Percentiles rank a stretch among this genome's conserved stretches.
Conservation (phyloP, 306 rosid species). For the Trifolium dubium region DNA sequence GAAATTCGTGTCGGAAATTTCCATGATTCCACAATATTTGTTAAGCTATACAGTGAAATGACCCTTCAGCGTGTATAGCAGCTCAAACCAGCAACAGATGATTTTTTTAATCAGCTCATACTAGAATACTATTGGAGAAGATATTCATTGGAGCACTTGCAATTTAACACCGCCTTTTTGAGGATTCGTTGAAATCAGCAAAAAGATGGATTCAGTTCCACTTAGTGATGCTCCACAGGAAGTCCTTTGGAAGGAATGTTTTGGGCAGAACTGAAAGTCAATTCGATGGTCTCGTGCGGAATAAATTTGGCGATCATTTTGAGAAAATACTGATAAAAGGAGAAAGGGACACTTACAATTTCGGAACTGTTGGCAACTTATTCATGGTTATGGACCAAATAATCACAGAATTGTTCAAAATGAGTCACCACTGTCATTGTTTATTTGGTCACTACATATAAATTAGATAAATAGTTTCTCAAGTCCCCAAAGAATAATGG, state of each 20-base stretch:
- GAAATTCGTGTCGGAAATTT: constrained; percentile 26
- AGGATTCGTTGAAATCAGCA: constrained; percentile 30
- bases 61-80: constrained; percentile 29
- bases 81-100: constrained; percentile 33
- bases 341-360: neutral
- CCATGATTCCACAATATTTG: constrained; percentile 23
- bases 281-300: constrained; percentile 17
- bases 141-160: constrained; percentile 17
- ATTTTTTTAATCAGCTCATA: constrained; percentile 19
- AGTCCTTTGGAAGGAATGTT: constrained; percentile 19
- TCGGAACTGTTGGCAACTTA: constrained; percentile 22
- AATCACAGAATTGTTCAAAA: constrained; percentile 24
- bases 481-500: constrained; percentile 17
- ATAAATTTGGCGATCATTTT: constrained; percentile 30
- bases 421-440: neutral
- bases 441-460: constrained; percentile 36
- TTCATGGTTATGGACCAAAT: constrained; percentile 32
- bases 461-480: constrained; percentile 30
- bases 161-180: constrained; percentile 15
- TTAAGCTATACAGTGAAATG: constrained; percentile 15
- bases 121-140: constrained; percentile 19
- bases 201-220: constrained; percentile 23
- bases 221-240: constrained; percentile 10
- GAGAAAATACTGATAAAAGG: constrained; percentile 20
- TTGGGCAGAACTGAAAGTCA: constrained; percentile 10